Conservation (phyloP, 192 early-diverging fungal genomes). For the Pecoramyces ruminantium region DNA sequence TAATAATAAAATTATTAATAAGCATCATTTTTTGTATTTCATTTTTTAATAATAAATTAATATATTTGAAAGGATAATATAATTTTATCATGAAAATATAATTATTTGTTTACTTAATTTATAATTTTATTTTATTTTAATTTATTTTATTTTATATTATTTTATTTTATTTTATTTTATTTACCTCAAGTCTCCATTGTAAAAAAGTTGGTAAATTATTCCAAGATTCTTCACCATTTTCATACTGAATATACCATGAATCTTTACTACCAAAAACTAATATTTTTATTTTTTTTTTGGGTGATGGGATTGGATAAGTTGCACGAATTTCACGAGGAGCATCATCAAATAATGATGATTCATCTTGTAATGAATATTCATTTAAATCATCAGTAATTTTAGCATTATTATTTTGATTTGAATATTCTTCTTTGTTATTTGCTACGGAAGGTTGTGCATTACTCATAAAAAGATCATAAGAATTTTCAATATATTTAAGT, state of each 20-base stretch:
- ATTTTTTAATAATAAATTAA: too few relatives aligned
- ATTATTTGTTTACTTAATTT: too few relatives aligned
- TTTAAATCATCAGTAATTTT: background rate
- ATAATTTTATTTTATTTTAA: too few relatives aligned
- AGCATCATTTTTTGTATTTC: too few relatives aligned
- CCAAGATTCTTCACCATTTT: background rate
- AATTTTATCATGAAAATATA: too few relatives aligned
- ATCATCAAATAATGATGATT: background rate
- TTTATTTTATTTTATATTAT: too few relatives aligned
- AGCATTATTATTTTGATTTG: background rate
- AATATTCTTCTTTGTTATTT: background rate
- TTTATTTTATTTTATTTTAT: background rate
- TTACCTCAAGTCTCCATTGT: background rate
- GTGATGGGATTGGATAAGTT: background rate
- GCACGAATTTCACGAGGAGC: background rate
- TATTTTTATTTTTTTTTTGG: background rate
- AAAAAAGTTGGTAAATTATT: background rate
- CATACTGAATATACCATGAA: background rate
- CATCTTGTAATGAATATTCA: background rate
- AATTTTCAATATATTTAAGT: background rate
- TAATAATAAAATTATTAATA: too few relatives aligned
- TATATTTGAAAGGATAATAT: too few relatives aligned
- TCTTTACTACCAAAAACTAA: background rate
- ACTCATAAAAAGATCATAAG: background rate
- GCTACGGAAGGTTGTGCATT: background rate